Percentiles rank a stretch among this genome's conserved stretches.
Conservation (phyloP, 805 yeast species). For the Yarrowia sp. region DNA sequence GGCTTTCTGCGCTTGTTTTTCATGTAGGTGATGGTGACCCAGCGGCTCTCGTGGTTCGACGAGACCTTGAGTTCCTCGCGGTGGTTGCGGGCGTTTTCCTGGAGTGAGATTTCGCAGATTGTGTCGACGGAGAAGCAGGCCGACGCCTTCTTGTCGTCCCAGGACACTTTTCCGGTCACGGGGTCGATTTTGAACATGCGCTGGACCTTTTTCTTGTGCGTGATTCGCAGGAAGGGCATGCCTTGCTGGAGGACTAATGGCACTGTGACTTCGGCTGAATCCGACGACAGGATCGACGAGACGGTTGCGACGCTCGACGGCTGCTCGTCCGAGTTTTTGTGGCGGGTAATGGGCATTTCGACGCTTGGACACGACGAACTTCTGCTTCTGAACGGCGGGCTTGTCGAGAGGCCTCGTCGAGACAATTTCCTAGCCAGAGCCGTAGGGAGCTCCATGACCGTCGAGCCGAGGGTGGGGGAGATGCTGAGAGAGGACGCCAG, state of each 20-base stretch:
- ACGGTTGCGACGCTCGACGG: not conserved
- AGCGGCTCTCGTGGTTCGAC: slow-evolving; percentile 57
- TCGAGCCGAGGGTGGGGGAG: slow-evolving; percentile 10
- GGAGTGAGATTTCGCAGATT: slow-evolving; percentile 59
- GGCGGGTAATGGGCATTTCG: slow-evolving; percentile 15
- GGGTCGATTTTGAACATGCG: slow-evolving; percentile 57
- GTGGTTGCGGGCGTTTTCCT: slow-evolving; percentile 75
- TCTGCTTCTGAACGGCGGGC: slow-evolving; percentile 20
- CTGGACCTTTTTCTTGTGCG: slow-evolving; percentile 65
- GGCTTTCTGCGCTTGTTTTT: slow-evolving; percentile 65
- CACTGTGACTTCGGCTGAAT: slow-evolving; percentile 40
- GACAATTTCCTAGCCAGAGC: slow-evolving; percentile 7
- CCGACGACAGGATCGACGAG: not conserved
- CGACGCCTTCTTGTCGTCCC: slow-evolving; percentile 54
- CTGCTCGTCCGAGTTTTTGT: slow-evolving; percentile 12
- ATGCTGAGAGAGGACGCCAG: slow-evolving; percentile 18
- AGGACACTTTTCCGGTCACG: slow-evolving; percentile 51
- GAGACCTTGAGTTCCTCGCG: slow-evolving; percentile 80
- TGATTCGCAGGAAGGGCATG: slow-evolving; percentile 61
- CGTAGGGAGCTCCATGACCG: slow-evolving; percentile 9
- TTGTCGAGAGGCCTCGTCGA: not conserved
- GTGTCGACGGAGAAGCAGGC: slow-evolving; percentile 53
- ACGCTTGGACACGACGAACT: slow-evolving; percentile 6
- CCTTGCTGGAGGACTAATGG: slow-evolving; percentile 55
- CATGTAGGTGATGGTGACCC: slow-evolving; percentile 80